Base-by-base conservation (phyloP, 179 eudicot genomes). In the Carnegiea gigantea region DNA sequence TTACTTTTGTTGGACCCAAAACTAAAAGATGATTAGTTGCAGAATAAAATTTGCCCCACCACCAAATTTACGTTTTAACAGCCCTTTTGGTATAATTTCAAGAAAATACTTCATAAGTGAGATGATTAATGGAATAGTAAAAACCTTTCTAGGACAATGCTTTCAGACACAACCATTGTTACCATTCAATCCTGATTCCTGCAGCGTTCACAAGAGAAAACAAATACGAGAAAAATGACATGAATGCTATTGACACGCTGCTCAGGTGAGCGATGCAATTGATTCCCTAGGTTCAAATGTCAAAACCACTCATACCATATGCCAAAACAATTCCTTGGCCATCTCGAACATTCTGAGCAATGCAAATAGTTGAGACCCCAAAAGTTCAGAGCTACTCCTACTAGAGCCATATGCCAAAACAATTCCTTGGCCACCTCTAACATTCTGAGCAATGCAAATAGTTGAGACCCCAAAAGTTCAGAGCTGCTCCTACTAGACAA, bases 361-460 rank as follows among this genome's bases (percentile, higher is more conserved):
- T n/a, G n/a, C n/a, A n/a, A n/a, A n/a, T n/a, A n/a, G n/a, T n/a
- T n/a, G n/a, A n/a, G n/a, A n/a, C n/a, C n/a, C n/a, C n/a, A n/a
- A n/a, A n/a, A n/a, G n/a, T n/a, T n/a, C n/a, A n/a, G n/a, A n/a
- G n/a, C n/a, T n/a, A n/a, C n/a, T n/a, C n/a, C n/a, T n/a, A n/a
- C n/a, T n/a, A n/a, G n/a, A n/a, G n/a, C 43, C 57, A 54, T 14
- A 1, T 54, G 60, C 20, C 7, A 57, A 57, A 57, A 17, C 62
- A 57, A 57, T 4, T 18, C n/a, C 62, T 62, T 1, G 28, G 30
- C 68, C 46, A 2, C 10, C 67, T 30, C 49, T 71, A 64, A 73
- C 73, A 60, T 65, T 40, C 74, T 51, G 76, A 48, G 83, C 81
- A 85, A 30, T 33, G 48, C 38, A 60, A 30, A 18, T 30, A 64